A percentile compares a stretch with the other conserved stretches of the same genome.
Conservation (phyloP, 306 rosid genomes). For the Quercus cerris region DNA sequence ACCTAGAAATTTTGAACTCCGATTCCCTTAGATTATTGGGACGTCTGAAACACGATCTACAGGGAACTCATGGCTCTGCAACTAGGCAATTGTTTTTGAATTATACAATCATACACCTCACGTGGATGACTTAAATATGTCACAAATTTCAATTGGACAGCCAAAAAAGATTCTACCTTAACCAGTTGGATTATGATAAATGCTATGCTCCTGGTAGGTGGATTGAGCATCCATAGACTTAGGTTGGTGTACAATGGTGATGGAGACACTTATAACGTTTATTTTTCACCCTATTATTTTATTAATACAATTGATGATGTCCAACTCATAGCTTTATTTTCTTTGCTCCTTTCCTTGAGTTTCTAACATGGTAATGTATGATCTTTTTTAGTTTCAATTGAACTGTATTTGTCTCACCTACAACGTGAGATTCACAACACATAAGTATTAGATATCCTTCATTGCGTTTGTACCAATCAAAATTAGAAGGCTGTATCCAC, state of each 20-base stretch:
- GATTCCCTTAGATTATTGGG: no score
- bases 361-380: background rate
- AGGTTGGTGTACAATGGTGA: background rate
- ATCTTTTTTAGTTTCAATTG: no score
- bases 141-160: background rate
- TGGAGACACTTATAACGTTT: no score
- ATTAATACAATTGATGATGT: no score
- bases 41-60: no score
- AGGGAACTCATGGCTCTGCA: slow-evolving; percentile 23
- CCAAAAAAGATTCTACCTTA: background rate
- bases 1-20: no score
- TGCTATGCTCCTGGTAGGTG: background rate
- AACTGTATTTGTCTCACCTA: no score
- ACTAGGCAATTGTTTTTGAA: slow-evolving; percentile 11
- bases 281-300: no score
- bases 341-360: background rate
- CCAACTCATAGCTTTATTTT: background rate
- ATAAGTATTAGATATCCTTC: background rate
- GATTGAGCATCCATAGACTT: background rate
- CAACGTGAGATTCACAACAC: background rate
- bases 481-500: background rate
- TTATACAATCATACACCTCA: background rate
- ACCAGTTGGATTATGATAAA: background rate
- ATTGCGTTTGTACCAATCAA: background rate
- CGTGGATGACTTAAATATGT: background rate